Evolutionary conservation across 2,329 filamentous ascomycete species (phyloP).

Genomic region (Penicillium occitanis): DNA sequence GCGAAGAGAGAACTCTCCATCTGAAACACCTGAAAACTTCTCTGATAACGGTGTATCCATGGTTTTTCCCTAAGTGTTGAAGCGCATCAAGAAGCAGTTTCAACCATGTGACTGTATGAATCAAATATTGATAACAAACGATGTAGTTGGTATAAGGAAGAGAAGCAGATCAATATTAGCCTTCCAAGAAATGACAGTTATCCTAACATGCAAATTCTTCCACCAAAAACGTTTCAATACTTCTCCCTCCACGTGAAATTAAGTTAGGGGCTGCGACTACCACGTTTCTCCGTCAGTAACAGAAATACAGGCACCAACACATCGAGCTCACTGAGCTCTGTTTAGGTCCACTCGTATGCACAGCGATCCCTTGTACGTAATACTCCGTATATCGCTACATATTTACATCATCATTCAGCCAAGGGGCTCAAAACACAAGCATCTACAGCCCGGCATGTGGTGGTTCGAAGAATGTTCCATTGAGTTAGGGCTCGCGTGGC

Average conservation of each 20-base stretch:
- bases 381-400: conserved; percentile 12
- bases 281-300: neutral
- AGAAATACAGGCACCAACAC: neutral
- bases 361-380: neutral
- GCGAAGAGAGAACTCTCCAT: neutral
- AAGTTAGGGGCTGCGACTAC: neutral
- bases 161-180: neutral
- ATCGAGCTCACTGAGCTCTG: neutral
- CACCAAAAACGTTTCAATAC: neutral
- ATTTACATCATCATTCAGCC: neutral
- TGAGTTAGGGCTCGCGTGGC: neutral
- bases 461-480: neutral
- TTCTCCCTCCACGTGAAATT: neutral
- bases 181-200: neutral
- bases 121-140: neutral
- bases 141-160: neutral
- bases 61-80: neutral
- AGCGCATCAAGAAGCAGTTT: neutral
- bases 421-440: neutral
- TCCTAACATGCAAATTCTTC: neutral
- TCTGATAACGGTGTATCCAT: conserved; percentile 10
- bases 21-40: neutral
- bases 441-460: neutral
- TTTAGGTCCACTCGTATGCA: neutral
- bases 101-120: neutral